Conservation (phyloP, 2,329 filamentous ascomycete genomes). For the Myrmaecium sp. region DNA sequence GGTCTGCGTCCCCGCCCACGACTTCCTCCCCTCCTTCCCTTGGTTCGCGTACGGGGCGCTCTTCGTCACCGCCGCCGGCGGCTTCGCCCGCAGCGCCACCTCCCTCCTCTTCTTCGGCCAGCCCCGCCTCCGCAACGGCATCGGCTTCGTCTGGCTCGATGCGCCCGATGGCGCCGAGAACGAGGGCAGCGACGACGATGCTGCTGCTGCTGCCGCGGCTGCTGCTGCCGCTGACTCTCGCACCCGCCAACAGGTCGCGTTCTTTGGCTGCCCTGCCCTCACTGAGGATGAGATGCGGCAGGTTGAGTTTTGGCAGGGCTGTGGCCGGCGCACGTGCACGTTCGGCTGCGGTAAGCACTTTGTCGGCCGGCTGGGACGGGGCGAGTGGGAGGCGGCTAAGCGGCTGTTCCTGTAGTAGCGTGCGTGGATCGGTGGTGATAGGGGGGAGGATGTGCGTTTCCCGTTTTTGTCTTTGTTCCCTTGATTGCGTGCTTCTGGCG, state of each 20-base stretch:
- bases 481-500: no score
- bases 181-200: no score
- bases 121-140: background rate
- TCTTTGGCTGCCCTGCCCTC: conserved; percentile 15
- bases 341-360: conserved; percentile 19
- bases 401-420: no score
- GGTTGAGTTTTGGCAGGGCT: conserved; percentile 20
- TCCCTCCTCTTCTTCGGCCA: conserved; percentile 10
- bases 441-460: no score
- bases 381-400: conserved; percentile 15
- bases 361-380: conserved; percentile 9
- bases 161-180: conserved; percentile 13
- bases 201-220: no score
- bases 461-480: no score
- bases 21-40: conserved; percentile 20
- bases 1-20: conserved; percentile 21
- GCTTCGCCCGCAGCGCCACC: conserved; percentile 16
- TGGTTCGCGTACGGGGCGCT: conserved; percentile 22
- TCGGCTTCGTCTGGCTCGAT: conserved; percentile 11
- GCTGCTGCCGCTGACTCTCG: conserved; percentile 9
- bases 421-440: no score
- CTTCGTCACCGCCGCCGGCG: conserved; percentile 19
- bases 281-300: conserved; percentile 17
- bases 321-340: conserved; percentile 12
- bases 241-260: conserved; percentile 13